Evolutionary conservation across 768 basidiomycete species (phyloP).

Genomic region (Sistotremastrum niveocremeum): DNA sequence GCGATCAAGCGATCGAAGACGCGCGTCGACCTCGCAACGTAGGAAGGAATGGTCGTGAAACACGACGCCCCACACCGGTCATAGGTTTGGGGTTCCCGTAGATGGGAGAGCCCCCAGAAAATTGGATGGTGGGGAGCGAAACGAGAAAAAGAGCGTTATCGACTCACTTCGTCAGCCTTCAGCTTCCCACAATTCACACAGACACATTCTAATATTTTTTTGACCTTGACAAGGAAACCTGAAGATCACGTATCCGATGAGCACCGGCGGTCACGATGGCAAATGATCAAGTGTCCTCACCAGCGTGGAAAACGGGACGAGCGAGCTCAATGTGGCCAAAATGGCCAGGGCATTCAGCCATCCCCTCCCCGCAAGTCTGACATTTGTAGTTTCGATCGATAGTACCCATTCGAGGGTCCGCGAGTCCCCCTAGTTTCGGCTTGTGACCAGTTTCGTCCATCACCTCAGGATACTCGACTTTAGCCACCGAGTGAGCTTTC

Average conservation of each 20-base stretch:
- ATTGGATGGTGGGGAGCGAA: conserved; percentile 87
- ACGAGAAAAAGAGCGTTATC: conserved; percentile 66
- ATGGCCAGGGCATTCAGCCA: conserved; percentile 98
- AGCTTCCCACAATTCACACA: conserved; percentile 98
- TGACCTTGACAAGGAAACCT: conserved; percentile 98
- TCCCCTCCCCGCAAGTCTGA: conserved; percentile 99
- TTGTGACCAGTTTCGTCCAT: conserved; percentile 90
- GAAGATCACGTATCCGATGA: conserved; percentile 1
- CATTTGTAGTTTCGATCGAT: conserved; percentile 98
- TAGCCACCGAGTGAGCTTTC: conserved; percentile 98
- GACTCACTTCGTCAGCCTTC: conserved; percentile 95
- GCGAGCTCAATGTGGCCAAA: conserved; percentile 98
- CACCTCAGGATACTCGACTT: conserved; percentile 97
- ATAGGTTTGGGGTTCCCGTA: conserved; percentile 90
- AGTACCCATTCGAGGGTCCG: conserved; percentile 97
- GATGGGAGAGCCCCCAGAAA: conserved; percentile 97
- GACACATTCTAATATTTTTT: conserved; percentile 98
- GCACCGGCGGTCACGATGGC: not conserved
- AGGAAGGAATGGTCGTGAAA: conserved; percentile 71
- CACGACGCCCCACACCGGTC: conserved; percentile 36
- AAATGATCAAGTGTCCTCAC: conserved; percentile 29
- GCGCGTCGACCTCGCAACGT: conserved; percentile 64
- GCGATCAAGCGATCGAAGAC: conserved; percentile 94
- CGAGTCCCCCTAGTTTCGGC: conserved; percentile 86
- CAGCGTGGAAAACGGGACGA: conserved; percentile 93